These are phyloP conservation scores for Starmerella ratchasimensis DNA, from an alignment of 805 yeast species.

Conservation along the genomic window DNA sequence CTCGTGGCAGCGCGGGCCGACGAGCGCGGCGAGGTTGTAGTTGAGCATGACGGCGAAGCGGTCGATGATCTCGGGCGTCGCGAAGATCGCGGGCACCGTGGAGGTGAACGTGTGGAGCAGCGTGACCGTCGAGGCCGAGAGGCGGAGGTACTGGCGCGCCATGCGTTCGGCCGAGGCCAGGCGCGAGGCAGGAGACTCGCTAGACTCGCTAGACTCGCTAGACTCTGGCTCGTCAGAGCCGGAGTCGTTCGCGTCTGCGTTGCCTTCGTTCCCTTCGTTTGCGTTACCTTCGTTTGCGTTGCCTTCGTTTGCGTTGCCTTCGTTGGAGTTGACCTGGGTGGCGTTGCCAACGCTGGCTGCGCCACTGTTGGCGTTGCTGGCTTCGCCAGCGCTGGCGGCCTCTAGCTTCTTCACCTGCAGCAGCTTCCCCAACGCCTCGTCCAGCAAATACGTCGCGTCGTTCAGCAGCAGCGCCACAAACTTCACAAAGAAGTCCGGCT, in stretches of 20 bases:
- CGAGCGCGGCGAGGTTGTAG: constrained; percentile 80
- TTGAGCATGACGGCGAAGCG: constrained; percentile 92
- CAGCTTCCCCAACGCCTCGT: constrained; percentile 74
- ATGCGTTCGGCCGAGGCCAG: constrained; percentile 53
- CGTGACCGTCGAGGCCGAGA: constrained; percentile 69
- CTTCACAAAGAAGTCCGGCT: constrained; percentile 75
- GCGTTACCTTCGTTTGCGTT: background rate
- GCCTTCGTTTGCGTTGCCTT: background rate
- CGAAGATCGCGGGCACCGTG: constrained; percentile 77
- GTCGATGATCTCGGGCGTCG: constrained; percentile 79
- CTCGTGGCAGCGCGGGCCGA: constrained; percentile 86
- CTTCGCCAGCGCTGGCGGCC: constrained; percentile 23
- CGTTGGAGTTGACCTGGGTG: background rate
- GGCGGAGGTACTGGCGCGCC: constrained; percentile 68
- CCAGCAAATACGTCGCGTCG: constrained; percentile 81
- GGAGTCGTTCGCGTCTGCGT: constrained; percentile 2
- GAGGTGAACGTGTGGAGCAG: constrained; percentile 69
- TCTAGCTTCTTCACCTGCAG: constrained; percentile 54
- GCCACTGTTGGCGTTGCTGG: constrained; percentile 37
- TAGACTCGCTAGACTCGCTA: constrained; percentile 40
- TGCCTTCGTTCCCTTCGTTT: background rate
- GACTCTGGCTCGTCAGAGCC: constrained; percentile 33
- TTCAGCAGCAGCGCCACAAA: constrained; percentile 84
- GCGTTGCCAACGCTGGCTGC: constrained; percentile 1
- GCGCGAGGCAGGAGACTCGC: constrained; percentile 27